Percentiles rank a stretch among this genome's conserved stretches.
Evolutionary conservation across 2,329 filamentous ascomycete species (phyloP).

Genomic region (Colletotrichum magnum): DNA sequence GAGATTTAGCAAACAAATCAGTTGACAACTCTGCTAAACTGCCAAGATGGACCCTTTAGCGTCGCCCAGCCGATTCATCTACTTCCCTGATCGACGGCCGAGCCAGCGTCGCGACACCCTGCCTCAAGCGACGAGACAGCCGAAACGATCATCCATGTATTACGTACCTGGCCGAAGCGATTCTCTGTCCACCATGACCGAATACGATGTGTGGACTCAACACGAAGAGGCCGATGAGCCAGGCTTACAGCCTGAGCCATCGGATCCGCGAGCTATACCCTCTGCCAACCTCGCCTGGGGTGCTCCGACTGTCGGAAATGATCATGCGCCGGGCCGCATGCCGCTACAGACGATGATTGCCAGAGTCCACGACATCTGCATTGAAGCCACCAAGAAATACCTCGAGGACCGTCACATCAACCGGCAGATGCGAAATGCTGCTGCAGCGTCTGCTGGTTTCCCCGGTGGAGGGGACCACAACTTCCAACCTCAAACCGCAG

Average conservation of each 20-base stretch:
- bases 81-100: slow-evolving; percentile 11
- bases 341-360: not conserved
- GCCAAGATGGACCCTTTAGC: not conserved
- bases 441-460: not conserved
- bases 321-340: not conserved
- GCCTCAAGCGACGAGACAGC: not conserved
- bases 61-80: slow-evolving; percentile 36
- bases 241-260: not conserved
- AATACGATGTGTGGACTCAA: not conserved
- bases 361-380: slow-evolving; percentile 44
- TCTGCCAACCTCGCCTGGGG: not conserved
- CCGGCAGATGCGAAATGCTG: slow-evolving; percentile 37
- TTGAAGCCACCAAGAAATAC: slow-evolving; percentile 44
- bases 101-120: not conserved
- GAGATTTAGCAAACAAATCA: not conserved
- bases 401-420: slow-evolving; percentile 42
- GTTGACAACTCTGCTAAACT: not conserved
- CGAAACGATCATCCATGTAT: not conserved
- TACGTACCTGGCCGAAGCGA: no score
- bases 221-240: no score
- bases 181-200: no score
- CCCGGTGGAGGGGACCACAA: not conserved
- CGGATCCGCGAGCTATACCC: not conserved
- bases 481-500: not conserved
- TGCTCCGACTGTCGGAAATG: not conserved